A percentile compares a stretch with the other conserved stretches of the same genome.
Evolutionary conservation across 352 stramenopile species (phyloP).

Genomic region (Phytophthora aleatoria): DNA sequence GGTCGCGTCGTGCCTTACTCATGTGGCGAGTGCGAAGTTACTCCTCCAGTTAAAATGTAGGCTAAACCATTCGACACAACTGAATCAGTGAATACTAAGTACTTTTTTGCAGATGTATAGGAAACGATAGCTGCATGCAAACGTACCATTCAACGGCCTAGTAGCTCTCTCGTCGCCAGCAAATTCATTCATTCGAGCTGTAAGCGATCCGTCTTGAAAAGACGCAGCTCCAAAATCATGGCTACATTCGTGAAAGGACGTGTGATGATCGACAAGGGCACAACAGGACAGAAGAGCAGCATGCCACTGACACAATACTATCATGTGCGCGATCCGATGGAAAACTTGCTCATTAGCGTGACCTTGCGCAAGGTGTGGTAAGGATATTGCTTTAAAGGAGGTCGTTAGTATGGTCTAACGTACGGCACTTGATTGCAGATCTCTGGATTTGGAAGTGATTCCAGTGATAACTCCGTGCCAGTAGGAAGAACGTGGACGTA

Average conservation of each 20-base stretch:
- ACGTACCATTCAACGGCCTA: background rate
- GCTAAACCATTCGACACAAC: background rate
- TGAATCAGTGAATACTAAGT: background rate
- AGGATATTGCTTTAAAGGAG: background rate
- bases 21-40: background rate
- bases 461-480: slow-evolving; percentile 13
- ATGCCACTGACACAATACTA: slow-evolving; percentile 64
- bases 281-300: background rate
- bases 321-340: slow-evolving; percentile 76
- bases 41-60: slow-evolving; percentile 3
- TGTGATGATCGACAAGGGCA: background rate
- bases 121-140: background rate
- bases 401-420: background rate
- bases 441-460: slow-evolving; percentile 19
- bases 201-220: slow-evolving; percentile 14
- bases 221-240: slow-evolving; percentile 15
- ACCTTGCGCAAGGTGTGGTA: slow-evolving; percentile 61
- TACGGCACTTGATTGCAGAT: slow-evolving; percentile 13
- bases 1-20: slow-evolving; percentile 6
- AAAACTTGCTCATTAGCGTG: slow-evolving; percentile 63
- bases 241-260: slow-evolving; percentile 21
- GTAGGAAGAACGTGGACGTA: slow-evolving; percentile 50
- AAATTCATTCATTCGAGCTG: slow-evolving; percentile 10
- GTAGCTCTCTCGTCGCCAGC: slow-evolving; percentile 3
- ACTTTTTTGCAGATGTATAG: background rate